Percentiles rank a stretch among this genome's conserved stretches.
phyloP scores from a whole-genome alignment of 192 early-diverging fungal species.

The Funneliformis geosporum region DNA sequence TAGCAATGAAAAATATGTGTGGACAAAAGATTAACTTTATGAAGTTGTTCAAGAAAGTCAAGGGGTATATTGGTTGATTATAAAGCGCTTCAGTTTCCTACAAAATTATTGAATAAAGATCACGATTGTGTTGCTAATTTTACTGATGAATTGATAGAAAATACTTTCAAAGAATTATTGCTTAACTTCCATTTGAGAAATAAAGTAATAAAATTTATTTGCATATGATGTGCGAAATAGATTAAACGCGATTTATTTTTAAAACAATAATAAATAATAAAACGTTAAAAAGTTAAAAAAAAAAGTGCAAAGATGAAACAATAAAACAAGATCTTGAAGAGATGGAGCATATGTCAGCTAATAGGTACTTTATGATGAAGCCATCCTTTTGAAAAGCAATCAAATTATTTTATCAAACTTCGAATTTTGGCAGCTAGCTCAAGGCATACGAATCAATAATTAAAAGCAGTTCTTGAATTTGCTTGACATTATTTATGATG shows the following conservation, averaged over 20 bases:
- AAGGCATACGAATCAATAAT: background rate
- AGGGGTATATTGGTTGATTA: background rate
- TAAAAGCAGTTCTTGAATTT: background rate
- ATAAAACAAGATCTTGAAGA: background rate
- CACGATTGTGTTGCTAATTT: background rate
- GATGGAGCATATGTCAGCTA: slow-evolving; percentile 3
- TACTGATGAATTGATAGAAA: background rate
- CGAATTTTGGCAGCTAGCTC: background rate
- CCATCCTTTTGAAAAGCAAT: background rate
- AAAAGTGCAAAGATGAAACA: background rate
- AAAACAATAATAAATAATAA: background rate
- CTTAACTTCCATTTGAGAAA: background rate
- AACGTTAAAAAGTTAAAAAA: no score
- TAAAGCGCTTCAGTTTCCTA: background rate
- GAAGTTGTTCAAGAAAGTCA: background rate
- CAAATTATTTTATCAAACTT: background rate
- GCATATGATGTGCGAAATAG: background rate
- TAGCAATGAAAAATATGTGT: background rate
- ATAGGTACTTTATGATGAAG: background rate
- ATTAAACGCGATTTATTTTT: no score
- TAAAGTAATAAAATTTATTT: background rate
- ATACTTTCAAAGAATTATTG: background rate
- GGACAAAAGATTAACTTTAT: background rate
- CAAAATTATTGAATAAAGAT: background rate
- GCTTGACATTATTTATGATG: background rate